Conservation (phyloP, 1,139 yeast genomes). For the Tardiomyces digboiensis region DNA sequence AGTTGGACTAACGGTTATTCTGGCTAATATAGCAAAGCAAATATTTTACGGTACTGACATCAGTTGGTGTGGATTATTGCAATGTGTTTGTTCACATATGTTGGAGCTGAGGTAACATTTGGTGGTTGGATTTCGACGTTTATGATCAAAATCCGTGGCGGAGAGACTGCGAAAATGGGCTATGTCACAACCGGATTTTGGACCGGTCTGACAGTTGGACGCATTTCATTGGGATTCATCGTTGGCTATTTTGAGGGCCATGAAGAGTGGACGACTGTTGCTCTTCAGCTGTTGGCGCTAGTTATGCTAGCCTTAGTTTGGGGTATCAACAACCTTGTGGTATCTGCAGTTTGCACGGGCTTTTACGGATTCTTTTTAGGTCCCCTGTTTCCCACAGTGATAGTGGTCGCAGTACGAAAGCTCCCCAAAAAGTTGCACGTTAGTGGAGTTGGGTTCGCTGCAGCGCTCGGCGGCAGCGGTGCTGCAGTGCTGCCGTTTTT, state of each 20-base stretch:
- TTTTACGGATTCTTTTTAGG: conserved; percentile 63
- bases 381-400: conserved; percentile 72
- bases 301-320: conserved; percentile 19
- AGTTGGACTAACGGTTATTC: too few species aligned
- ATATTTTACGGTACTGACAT: conserved; percentile 6
- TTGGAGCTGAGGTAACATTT: conserved; percentile 52
- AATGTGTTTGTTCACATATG: conserved; percentile 43
- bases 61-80: conserved; percentile 1
- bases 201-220: conserved; percentile 52
- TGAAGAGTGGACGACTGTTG: conserved; percentile 16
- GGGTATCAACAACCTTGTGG: conserved; percentile 19
- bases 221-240: conserved; percentile 30
- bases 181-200: conserved; percentile 57
- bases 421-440: conserved; percentile 56
- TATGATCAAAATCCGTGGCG: conserved; percentile 42
- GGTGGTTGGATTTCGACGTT: conserved; percentile 62
- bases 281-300: conserved; percentile 15
- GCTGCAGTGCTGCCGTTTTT: conserved; percentile 41
- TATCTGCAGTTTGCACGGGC: conserved; percentile 33
- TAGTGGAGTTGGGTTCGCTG: conserved; percentile 62
- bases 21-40: neutral
- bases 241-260: conserved; percentile 13
- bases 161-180: conserved; percentile 35
- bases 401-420: conserved; percentile 52
- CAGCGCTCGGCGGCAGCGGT: conserved; percentile 77